Conservation (phyloP, 306 rosid genomes). For the Prunus fruticosa region DNA sequence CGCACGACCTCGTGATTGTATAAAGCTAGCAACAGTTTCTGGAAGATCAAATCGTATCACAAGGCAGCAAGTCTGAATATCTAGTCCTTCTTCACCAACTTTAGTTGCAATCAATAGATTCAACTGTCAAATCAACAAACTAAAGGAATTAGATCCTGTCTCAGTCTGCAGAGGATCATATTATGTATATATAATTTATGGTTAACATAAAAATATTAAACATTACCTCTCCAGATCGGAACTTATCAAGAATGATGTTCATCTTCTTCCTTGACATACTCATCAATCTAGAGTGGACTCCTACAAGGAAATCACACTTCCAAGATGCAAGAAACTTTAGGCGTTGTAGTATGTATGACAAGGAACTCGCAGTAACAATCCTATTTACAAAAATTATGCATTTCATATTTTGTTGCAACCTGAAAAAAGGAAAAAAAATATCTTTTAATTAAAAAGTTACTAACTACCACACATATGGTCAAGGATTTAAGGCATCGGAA, state of each 20-base stretch:
- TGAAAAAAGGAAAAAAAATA: constrained; percentile 32
- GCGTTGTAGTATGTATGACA: constrained; percentile 63
- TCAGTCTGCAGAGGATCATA: constrained; percentile 17
- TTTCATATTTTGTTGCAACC: constrained; percentile 67
- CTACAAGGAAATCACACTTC: constrained; percentile 81
- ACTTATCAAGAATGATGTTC: constrained; percentile 67
- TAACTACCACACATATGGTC: background rate
- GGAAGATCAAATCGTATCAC: constrained; percentile 97
- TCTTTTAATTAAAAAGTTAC: background rate
- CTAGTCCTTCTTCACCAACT: constrained; percentile 99
- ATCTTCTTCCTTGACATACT: constrained; percentile 73
- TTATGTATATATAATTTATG: constrained; percentile 1
- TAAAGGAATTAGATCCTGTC: constrained; percentile 22
- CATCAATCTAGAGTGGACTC: constrained; percentile 74
- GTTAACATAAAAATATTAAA: background rate
- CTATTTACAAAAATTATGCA: constrained; percentile 92
- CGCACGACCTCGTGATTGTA: constrained; percentile 99
- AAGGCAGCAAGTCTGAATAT: constrained; percentile 95
- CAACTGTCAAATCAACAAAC: constrained; percentile 53
- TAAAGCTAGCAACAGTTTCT: constrained; percentile 95
- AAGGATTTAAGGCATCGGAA: background rate
- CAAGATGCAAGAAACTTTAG: constrained; percentile 63
- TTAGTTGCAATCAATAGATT: constrained; percentile 92
- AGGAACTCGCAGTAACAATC: constrained; percentile 77
- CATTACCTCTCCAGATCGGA: constrained; percentile 78